A percentile compares a stretch with the other conserved stretches of the same genome.
Conservation (phyloP, 345 rosid genomes). For the Lepidium africanum region DNA sequence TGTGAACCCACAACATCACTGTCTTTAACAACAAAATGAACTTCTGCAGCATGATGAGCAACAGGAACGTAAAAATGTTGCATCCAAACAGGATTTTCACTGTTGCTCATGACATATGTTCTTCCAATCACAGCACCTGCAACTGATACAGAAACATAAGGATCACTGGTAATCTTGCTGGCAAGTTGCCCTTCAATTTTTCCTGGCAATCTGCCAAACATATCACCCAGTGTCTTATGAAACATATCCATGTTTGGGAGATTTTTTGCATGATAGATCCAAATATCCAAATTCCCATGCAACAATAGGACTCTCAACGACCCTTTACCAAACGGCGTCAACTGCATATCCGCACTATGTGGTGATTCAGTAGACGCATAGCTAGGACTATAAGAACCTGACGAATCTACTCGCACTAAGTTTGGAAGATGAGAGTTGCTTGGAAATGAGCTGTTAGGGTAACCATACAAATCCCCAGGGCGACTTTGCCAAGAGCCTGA, state of each 20-base stretch:
- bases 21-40: slow-evolving; percentile 83
- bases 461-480: slow-evolving; percentile 43
- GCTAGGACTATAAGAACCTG: slow-evolving; percentile 24
- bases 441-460: slow-evolving; percentile 55
- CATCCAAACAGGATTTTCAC: slow-evolving; percentile 75
- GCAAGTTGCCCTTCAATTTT: slow-evolving; percentile 53
- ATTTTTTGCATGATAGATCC: slow-evolving; percentile 61
- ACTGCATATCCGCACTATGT: slow-evolving; percentile 33
- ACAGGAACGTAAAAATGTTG: slow-evolving; percentile 75
- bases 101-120: slow-evolving; percentile 65
- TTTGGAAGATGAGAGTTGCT: slow-evolving; percentile 38
- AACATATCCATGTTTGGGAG: slow-evolving; percentile 99
- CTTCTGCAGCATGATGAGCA: slow-evolving; percentile 68
- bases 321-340: slow-evolving; percentile 57
- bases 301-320: slow-evolving; percentile 70
- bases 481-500: slow-evolving; percentile 34
- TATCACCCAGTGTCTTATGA: slow-evolving; percentile 77
- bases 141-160: slow-evolving; percentile 63
- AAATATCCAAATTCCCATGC: slow-evolving; percentile 88
- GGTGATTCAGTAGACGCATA: slow-evolving; percentile 41
- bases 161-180: slow-evolving; percentile 70
- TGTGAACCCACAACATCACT: slow-evolving; percentile 81
- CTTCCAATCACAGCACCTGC: slow-evolving; percentile 73
- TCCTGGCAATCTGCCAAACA: slow-evolving; percentile 46
- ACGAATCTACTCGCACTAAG: slow-evolving; percentile 38